Evolutionary conservation across 164 flowering plant genomes (phyloP), one percentile per base, ranked within the genome.

Genomic region (Stephania japonica): DNA sequence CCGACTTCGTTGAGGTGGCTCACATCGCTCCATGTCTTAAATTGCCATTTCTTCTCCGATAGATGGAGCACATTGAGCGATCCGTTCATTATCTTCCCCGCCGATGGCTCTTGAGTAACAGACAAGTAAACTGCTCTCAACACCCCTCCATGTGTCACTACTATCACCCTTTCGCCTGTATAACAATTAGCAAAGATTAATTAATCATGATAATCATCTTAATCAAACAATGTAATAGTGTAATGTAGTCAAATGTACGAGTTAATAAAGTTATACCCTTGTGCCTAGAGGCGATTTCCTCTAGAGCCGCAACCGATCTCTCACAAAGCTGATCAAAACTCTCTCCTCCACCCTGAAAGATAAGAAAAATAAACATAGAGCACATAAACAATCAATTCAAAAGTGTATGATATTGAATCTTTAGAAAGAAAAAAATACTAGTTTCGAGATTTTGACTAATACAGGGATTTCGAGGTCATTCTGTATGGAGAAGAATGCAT

Each of bases 11-110:
- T 68, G 42, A 79, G 82, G 72, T 79, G 82, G 49, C 69, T 71
- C 72, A 79, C 82, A 21, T 79, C 82, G 23, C 77, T 79, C 82
- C 79, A 79, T 62, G 79, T 47, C 72, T 79, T 79, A 68, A 79
- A 76, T 16, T 42, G 62, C 82, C 82, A 79, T 64, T 76, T 79
- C 69, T 73, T 68, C 56, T 79, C 73, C 0, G 77, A 73, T 42
- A 76, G 77, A 50, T 79, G 79, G 67, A 79, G 77, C 6, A 76
- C 77, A 44, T 79, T 79, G 41, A 79, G 44, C 4, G 82, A 79
- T 8, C 79, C 82, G 49, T 79, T 79, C 76, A 79, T 38, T 62
- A 79, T 78, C 68, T 79, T 79, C 49, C 82, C 82, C 1, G 79
- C 79, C 0, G 77, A 21, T 0, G 75, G 21, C 74, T 79, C 75